Percentiles rank a stretch among this genome's conserved stretches.
phyloP scores from a whole-genome alignment of 345 rosid genomes.

The Draba incana region DNA sequence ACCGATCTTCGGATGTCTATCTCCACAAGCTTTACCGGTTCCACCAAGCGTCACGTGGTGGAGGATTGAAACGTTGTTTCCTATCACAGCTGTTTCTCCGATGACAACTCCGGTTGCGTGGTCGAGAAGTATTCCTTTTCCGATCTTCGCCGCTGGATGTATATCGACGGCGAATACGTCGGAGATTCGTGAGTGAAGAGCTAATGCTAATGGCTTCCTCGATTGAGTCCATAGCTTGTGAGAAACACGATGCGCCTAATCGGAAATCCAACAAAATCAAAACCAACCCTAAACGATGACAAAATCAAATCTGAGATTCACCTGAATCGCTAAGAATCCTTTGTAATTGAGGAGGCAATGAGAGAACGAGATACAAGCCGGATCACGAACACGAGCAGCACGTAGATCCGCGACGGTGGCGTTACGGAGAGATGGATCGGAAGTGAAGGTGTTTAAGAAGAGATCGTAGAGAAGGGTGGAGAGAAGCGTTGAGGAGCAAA shows the following conservation, averaged over 20 bases:
- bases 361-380: slow-evolving; percentile 94
- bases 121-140: slow-evolving; percentile 85
- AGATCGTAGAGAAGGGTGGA: slow-evolving; percentile 94
- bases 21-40: slow-evolving; percentile 77
- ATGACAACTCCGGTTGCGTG: slow-evolving; percentile 94
- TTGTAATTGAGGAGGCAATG: slow-evolving; percentile 97
- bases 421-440: slow-evolving; percentile 69
- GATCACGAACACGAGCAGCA: slow-evolving; percentile 85
- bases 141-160: slow-evolving; percentile 93
- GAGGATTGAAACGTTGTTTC: slow-evolving; percentile 88
- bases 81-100: slow-evolving; percentile 90
- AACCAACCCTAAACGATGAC: background rate
- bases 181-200: slow-evolving; percentile 88
- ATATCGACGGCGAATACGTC: slow-evolving; percentile 94
- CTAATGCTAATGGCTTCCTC: slow-evolving; percentile 82
- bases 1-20: slow-evolving; percentile 92
- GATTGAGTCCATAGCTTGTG: slow-evolving; percentile 85
- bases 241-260: slow-evolving; percentile 86
- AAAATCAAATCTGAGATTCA: slow-evolving; percentile 17
- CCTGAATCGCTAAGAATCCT: slow-evolving; percentile 97
- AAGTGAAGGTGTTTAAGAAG: slow-evolving; percentile 76
- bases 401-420: slow-evolving; percentile 95
- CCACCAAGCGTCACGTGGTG: slow-evolving; percentile 97
- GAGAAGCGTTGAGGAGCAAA: slow-evolving; percentile 94
- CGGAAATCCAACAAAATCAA: slow-evolving; percentile 7